phyloP scores from a whole-genome alignment of 371 early-diverging fungal genomes.

The Saksenaea oblongispora region DNA sequence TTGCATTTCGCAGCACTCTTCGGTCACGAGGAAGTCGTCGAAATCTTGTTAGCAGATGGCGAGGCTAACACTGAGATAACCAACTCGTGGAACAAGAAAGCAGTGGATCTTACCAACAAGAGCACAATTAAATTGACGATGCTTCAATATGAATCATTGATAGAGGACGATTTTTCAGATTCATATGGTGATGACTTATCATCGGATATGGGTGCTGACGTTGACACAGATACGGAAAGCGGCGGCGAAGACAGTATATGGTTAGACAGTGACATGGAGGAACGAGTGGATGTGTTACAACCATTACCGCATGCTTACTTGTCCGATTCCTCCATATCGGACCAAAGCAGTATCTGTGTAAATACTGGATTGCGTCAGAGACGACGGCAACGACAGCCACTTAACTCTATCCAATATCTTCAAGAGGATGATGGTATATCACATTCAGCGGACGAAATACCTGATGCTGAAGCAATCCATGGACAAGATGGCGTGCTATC shows the following conservation, averaged over 20 bases:
- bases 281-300: neutral
- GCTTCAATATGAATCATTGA: conserved; percentile 16
- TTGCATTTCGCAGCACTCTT: conserved; percentile 25
- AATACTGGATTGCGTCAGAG: conserved; percentile 30
- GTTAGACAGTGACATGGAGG: conserved; percentile 26
- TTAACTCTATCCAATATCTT: conserved; percentile 31
- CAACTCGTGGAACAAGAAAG: conserved; percentile 28
- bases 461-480: conserved; percentile 18
- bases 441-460: conserved; percentile 21
- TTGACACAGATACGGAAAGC: conserved; percentile 26
- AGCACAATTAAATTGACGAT: conserved; percentile 16
- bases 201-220: conserved; percentile 41
- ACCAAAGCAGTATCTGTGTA: neutral
- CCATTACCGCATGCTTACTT: conserved; percentile 9
- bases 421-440: conserved; percentile 15
- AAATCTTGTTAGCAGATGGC: conserved; percentile 27
- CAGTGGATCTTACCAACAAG: conserved; percentile 28
- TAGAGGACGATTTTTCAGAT: conserved; percentile 16
- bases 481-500: conserved; percentile 13
- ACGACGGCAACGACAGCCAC: conserved; percentile 10
- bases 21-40: conserved; percentile 23
- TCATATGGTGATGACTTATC: conserved; percentile 12
- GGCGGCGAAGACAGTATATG: conserved; percentile 18
- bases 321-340: conserved; percentile 28
- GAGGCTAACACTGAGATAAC: conserved; percentile 31